These are phyloP conservation scores for Capsicum pubescens DNA, from an alignment of 257 asterid genomes.

Conservation along the genomic window DNA sequence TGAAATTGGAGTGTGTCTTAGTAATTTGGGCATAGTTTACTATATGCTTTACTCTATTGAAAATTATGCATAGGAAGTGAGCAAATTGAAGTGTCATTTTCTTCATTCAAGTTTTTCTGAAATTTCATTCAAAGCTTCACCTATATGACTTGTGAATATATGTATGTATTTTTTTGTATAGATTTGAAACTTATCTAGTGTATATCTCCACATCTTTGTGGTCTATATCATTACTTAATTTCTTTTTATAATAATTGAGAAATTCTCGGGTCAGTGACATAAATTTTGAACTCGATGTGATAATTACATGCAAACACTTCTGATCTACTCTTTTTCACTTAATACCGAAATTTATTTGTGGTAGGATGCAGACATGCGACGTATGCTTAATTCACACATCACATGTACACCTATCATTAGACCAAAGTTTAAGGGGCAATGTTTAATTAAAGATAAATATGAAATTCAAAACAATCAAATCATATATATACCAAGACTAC, in stretches of 20 bases:
- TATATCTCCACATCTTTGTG: neutral
- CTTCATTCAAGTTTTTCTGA: neutral
- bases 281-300: neutral
- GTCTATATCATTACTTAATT: neutral
- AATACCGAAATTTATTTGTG: neutral
- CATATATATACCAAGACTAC: neutral
- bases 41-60: neutral
- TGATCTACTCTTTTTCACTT: neutral
- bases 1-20: no score
- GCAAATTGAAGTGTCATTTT: slow-evolving; percentile 14
- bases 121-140: slow-evolving; percentile 18
- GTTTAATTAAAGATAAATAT: neutral
- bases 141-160: neutral
- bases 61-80: slow-evolving; percentile 1
- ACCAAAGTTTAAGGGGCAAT: neutral
- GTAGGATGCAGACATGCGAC: neutral
- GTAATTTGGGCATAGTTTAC: no score
- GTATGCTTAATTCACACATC: neutral
- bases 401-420: neutral
- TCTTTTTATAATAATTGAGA: neutral
- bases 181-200: neutral
- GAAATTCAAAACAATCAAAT: neutral
- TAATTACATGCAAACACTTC: neutral
- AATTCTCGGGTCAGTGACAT: neutral
- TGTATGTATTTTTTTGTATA: neutral